phyloP scores from a whole-genome alignment of 805 yeast species.

The Tetrapisispora iriomotensis region DNA sequence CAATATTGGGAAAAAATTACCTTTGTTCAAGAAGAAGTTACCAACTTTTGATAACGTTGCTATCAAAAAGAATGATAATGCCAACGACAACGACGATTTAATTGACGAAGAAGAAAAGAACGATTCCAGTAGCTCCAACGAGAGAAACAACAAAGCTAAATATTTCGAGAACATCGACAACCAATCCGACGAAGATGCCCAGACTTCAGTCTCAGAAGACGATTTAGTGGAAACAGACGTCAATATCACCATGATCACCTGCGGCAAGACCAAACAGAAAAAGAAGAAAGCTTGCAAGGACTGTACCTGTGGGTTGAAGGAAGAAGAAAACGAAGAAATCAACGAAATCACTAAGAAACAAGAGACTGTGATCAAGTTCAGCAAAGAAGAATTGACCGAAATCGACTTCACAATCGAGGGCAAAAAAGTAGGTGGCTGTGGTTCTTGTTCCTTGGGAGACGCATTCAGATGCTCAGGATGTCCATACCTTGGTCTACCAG shows the following conservation, averaged over 20 bases:
- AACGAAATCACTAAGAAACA: slow-evolving; percentile 21
- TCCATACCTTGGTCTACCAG: slow-evolving; percentile 94
- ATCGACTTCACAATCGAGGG: slow-evolving; percentile 95
- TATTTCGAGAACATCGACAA: slow-evolving; percentile 35
- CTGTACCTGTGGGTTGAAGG: slow-evolving; percentile 95
- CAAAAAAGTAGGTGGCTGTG: slow-evolving; percentile 88
- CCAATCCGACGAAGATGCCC: slow-evolving; percentile 31
- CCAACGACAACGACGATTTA: slow-evolving; percentile 26
- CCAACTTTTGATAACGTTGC: slow-evolving; percentile 9
- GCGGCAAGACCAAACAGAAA: slow-evolving; percentile 24
- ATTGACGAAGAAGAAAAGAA: slow-evolving; percentile 31
- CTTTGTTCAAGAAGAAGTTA: slow-evolving; percentile 16
- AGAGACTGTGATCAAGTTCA: slow-evolving; percentile 36
- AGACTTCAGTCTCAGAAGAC: slow-evolving; percentile 48
- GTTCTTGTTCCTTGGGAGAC: slow-evolving; percentile 94
- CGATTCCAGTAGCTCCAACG: slow-evolving; percentile 28
- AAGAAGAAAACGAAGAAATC: slow-evolving; percentile 60
- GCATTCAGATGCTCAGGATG: slow-evolving; percentile 98
- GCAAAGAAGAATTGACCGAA: slow-evolving; percentile 66
- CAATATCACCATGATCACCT: slow-evolving; percentile 25
- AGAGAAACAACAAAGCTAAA: slow-evolving; percentile 34
- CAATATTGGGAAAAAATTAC: slow-evolving; percentile 9
- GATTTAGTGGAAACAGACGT: slow-evolving; percentile 35
- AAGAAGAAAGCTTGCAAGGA: slow-evolving; percentile 90
- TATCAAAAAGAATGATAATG: slow-evolving; percentile 21